Percentiles rank a stretch among this genome's conserved stretches.
Evolutionary conservation across 2,329 filamentous ascomycete genomes (phyloP).

Genomic region (Fusarium dimerum): DNA sequence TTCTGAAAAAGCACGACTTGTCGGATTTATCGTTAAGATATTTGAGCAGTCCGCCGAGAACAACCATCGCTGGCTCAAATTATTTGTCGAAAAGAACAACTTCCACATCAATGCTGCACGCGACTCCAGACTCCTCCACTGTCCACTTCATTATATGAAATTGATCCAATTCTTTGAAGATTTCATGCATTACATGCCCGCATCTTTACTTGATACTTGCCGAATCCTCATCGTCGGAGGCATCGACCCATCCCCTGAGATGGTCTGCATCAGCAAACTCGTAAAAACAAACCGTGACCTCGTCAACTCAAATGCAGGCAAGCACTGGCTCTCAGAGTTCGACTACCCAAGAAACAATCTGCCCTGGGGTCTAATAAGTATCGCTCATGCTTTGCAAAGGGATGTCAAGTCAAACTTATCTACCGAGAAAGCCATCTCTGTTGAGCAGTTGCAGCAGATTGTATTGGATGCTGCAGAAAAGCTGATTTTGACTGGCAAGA

Average conservation of each 20-base stretch:
- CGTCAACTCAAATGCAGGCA: slow-evolving; percentile 28
- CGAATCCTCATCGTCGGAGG: slow-evolving; percentile 22
- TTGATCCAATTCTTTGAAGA: slow-evolving; percentile 13
- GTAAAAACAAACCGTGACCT: slow-evolving; percentile 27
- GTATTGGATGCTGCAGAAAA: background rate
- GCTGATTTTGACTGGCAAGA: slow-evolving; percentile 3
- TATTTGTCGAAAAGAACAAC: slow-evolving; percentile 34
- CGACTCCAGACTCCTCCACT: slow-evolving; percentile 16
- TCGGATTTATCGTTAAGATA: slow-evolving; percentile 23
- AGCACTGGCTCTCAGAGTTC: slow-evolving; percentile 34
- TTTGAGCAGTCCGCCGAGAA: slow-evolving; percentile 31
- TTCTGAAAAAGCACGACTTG: slow-evolving; percentile 15
- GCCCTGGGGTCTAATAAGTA: slow-evolving; percentile 3
- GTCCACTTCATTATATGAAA: slow-evolving; percentile 17
- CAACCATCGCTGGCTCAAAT: slow-evolving; percentile 33
- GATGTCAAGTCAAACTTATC: slow-evolving; percentile 6
- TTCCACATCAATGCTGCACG: slow-evolving; percentile 23
- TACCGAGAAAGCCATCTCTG: slow-evolving; percentile 2
- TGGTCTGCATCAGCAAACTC: slow-evolving; percentile 23
- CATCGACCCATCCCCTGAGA: slow-evolving; percentile 20
- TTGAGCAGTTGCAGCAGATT: slow-evolving; percentile 7
- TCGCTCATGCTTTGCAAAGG: slow-evolving; percentile 6
- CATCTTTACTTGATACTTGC: slow-evolving; percentile 17
- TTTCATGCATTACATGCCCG: slow-evolving; percentile 16
- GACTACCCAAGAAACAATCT: background rate